Conservation (phyloP, 2,329 filamentous ascomycete species). For the Zarea fungicola region DNA sequence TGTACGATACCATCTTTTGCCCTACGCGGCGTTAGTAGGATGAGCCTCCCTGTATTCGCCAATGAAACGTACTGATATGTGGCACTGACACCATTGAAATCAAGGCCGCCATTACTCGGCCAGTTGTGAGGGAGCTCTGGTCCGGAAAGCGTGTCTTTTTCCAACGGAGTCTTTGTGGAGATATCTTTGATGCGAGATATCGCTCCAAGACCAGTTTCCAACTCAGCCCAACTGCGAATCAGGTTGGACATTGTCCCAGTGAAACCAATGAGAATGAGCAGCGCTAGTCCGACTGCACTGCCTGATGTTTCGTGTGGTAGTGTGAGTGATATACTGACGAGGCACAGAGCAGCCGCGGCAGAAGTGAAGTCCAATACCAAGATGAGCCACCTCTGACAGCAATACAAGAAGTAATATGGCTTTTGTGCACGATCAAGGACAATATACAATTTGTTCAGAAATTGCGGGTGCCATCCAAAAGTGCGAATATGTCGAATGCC, state of each 20-base stretch:
- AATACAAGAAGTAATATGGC: conserved; percentile 33
- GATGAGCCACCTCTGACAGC: conserved; percentile 41
- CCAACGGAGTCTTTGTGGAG: not conserved
- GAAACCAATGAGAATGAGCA: not conserved
- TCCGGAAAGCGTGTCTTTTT: not conserved
- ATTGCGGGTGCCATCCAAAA: conserved; percentile 21
- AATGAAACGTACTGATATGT: not conserved
- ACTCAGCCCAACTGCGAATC: not conserved
- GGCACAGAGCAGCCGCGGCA: conserved; percentile 25
- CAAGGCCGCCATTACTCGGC: not conserved
- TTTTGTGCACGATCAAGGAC: conserved; percentile 30
- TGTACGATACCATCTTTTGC: not conserved
- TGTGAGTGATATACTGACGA: conserved; percentile 15
- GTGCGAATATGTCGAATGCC: conserved; percentile 21
- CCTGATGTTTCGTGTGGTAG: not conserved
- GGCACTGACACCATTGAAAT: not conserved
- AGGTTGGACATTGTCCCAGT: not conserved
- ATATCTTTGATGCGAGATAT: not conserved
- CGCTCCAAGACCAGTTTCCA: not conserved
- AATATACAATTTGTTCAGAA: conserved; percentile 36
- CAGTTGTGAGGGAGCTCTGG: not conserved
- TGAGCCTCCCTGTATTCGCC: not conserved
- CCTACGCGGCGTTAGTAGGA: not conserved
- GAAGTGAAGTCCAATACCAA: conserved; percentile 36
- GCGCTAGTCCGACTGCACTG: not conserved